Percentiles rank a stretch among this genome's conserved stretches.
Conservation (phyloP, 1,284 basidiomycete species). For the Wolfiporia cocos region DNA sequence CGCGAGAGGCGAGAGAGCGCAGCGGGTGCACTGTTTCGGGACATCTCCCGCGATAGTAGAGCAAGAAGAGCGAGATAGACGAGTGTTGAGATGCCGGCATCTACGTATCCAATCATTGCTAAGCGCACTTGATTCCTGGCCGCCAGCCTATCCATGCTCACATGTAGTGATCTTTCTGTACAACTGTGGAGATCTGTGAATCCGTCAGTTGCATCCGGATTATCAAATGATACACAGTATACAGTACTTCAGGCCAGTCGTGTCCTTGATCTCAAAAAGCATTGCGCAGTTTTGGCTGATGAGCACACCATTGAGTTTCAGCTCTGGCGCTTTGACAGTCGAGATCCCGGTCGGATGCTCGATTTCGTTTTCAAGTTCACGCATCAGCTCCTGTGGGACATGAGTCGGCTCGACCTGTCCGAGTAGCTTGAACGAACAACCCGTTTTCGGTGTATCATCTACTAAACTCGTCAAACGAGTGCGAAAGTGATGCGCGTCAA, state of each 20-base stretch:
- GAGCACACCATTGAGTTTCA: constrained; percentile 57
- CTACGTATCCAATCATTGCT: constrained; percentile 30
- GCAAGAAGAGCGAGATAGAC: constrained; percentile 63
- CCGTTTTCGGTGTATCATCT: constrained; percentile 46
- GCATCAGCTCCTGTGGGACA: constrained; percentile 48
- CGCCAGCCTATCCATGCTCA: constrained; percentile 25
- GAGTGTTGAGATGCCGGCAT: constrained; percentile 66
- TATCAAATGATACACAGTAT: too few species aligned
- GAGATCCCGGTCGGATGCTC: constrained; percentile 66
- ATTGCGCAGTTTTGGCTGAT: constrained; percentile 78
- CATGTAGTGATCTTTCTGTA: constrained; percentile 81
- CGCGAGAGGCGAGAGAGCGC: constrained; percentile 74
- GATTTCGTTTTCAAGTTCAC: constrained; percentile 65
- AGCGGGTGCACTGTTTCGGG: constrained; percentile 71
- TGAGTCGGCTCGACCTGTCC: constrained; percentile 51
- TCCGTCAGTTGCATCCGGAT: not conserved
- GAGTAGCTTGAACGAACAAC: constrained; percentile 61
- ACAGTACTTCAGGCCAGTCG: constrained; percentile 56
- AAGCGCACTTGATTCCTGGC: not conserved
- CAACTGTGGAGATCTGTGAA: constrained; percentile 49
- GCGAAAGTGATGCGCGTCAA: not conserved
- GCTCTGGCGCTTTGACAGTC: constrained; percentile 47
- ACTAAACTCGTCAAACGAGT: not conserved
- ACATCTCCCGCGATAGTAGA: constrained; percentile 69
- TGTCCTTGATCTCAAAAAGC: constrained; percentile 57